Conservation (phyloP, 805 yeast genomes). For the Kodamaea kaohsiungensis region DNA sequence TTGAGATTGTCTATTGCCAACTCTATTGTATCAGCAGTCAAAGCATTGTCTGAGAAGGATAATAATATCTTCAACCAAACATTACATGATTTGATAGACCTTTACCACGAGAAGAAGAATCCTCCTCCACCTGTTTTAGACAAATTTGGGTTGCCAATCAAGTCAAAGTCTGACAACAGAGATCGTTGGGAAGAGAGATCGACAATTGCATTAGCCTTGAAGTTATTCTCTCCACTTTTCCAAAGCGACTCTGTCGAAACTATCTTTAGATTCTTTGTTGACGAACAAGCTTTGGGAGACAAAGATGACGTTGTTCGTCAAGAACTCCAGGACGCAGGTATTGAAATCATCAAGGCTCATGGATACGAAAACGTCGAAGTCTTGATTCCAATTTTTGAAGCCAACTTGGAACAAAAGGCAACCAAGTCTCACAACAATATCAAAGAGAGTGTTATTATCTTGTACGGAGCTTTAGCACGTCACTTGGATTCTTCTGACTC, state of each 20-base stretch:
- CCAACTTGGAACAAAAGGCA: constrained; percentile 48
- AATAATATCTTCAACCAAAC: constrained; percentile 28
- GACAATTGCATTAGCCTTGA: constrained; percentile 72
- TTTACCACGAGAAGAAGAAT: constrained; percentile 60
- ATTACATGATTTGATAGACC: constrained; percentile 48
- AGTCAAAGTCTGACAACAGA: constrained; percentile 56
- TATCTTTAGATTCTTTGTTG: constrained; percentile 64
- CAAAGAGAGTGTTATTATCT: constrained; percentile 77
- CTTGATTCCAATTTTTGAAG: constrained; percentile 80
- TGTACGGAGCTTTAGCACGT: constrained; percentile 89
- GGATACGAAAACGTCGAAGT: constrained; percentile 70
- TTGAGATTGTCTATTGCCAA: constrained; percentile 72
- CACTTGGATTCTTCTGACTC: constrained; percentile 70
- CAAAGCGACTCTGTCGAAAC: constrained; percentile 44
- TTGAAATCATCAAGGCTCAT: constrained; percentile 62
- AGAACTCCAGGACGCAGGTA: constrained; percentile 88
- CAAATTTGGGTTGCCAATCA: constrained; percentile 74
- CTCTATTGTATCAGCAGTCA: constrained; percentile 63
- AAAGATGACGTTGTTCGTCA: constrained; percentile 69
- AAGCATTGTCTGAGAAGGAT: constrained; percentile 26
- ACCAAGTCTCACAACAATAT: constrained; percentile 57
- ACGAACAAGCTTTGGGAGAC: constrained; percentile 72
- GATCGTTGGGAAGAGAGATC: constrained; percentile 87
- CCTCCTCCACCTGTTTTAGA: constrained; percentile 81
- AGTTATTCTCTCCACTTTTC: constrained; percentile 53